These are phyloP conservation scores for Hyphodiscus sp. DNA, from an alignment of 2,329 filamentous ascomycete species.

Conservation along the genomic window DNA sequence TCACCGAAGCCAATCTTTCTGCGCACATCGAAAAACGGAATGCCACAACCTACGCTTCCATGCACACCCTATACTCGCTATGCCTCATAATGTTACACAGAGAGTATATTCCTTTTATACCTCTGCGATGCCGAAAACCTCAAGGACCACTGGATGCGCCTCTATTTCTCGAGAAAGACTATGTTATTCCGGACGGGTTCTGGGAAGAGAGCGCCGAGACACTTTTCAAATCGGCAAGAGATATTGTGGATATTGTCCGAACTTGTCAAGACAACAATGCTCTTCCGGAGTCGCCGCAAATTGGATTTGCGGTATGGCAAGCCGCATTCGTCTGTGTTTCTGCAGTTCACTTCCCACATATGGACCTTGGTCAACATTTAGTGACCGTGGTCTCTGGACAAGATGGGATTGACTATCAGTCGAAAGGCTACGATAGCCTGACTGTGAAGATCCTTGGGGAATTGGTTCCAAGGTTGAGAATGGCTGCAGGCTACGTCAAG, in stretches of 20 bases:
- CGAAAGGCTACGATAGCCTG: slow-evolving; percentile 31
- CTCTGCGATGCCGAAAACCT: slow-evolving; percentile 44
- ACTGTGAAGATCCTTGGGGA: slow-evolving; percentile 44
- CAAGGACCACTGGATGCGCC: slow-evolving; percentile 54
- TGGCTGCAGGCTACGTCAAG: slow-evolving; percentile 49
- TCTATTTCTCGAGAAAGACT: slow-evolving; percentile 41
- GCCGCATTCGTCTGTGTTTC: slow-evolving; percentile 62
- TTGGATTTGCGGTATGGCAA: slow-evolving; percentile 61
- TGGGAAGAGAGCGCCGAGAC: slow-evolving; percentile 57
- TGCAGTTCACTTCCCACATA: slow-evolving; percentile 58
- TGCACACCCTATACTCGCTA: slow-evolving; percentile 60
- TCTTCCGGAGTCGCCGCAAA: slow-evolving; percentile 58
- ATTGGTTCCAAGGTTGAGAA: slow-evolving; percentile 46
- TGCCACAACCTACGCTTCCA: slow-evolving; percentile 56
- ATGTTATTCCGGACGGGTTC: slow-evolving; percentile 44
- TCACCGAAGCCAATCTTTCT: slow-evolving; percentile 56
- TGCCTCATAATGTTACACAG: slow-evolving; percentile 63
- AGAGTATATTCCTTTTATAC: slow-evolving; percentile 62
- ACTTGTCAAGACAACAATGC: slow-evolving; percentile 54
- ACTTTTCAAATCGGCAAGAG: slow-evolving; percentile 55
- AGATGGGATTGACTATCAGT: neutral
- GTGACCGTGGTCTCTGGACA: slow-evolving; percentile 24
- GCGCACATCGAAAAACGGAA: slow-evolving; percentile 59
- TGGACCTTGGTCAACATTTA: slow-evolving; percentile 56
- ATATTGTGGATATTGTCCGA: slow-evolving; percentile 58